Conservation (phyloP, 1,284 basidiomycete genomes). For the Heterobasidion parviporum region DNA sequence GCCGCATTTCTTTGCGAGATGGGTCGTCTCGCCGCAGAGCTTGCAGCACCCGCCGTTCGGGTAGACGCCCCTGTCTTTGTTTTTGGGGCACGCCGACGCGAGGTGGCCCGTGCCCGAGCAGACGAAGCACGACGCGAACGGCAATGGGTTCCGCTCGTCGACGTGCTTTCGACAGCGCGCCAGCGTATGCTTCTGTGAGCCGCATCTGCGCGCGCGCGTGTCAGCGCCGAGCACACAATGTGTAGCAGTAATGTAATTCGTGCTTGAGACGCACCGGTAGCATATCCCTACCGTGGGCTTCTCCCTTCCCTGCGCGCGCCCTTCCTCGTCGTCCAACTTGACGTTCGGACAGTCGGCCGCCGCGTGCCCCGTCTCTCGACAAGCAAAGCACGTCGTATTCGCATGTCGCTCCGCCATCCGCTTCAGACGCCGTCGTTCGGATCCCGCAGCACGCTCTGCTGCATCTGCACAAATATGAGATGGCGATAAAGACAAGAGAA, state of each 20-base stretch:
- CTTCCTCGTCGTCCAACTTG: slow-evolving; percentile 22
- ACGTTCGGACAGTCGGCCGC: slow-evolving; percentile 74
- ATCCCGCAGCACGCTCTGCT: slow-evolving; percentile 19
- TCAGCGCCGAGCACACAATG: background rate
- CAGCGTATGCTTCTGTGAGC: slow-evolving; percentile 73
- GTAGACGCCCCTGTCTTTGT: slow-evolving; percentile 77
- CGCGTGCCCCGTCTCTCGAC: slow-evolving; percentile 78
- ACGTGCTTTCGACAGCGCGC: slow-evolving; percentile 65
- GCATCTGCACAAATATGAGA: slow-evolving; percentile 10
- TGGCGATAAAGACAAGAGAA: background rate
- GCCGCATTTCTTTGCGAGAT: slow-evolving; percentile 81
- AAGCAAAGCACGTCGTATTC: slow-evolving; percentile 79
- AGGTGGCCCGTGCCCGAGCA: slow-evolving; percentile 79
- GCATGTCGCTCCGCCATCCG: slow-evolving; percentile 55
- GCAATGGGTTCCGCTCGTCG: slow-evolving; percentile 64
- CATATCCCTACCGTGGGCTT: slow-evolving; percentile 59
- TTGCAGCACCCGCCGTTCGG: slow-evolving; percentile 90
- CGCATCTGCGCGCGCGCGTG: slow-evolving; percentile 51
- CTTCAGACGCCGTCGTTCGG: slow-evolving; percentile 59
- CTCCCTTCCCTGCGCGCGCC: slow-evolving; percentile 19
- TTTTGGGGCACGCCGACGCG: slow-evolving; percentile 75
- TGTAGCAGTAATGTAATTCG: background rate
- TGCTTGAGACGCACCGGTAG: slow-evolving; percentile 55
- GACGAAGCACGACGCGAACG: slow-evolving; percentile 89
- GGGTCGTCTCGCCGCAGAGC: slow-evolving; percentile 76